phyloP scores from a whole-genome alignment of 2,329 filamentous ascomycete genomes.

The Thielaviopsis cerberus region DNA sequence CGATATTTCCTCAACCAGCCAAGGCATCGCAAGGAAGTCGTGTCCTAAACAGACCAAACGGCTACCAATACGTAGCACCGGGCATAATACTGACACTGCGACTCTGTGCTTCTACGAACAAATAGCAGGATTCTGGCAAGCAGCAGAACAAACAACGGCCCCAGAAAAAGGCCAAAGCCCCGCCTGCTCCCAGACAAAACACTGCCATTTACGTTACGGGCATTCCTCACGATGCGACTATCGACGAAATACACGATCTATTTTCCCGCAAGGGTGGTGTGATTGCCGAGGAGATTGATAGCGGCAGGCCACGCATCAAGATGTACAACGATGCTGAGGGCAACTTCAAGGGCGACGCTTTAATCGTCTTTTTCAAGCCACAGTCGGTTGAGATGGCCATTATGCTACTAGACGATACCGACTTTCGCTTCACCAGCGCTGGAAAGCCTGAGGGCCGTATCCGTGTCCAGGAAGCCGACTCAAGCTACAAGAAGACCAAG shows the following conservation, averaged over 20 bases:
- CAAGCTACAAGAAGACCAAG: conserved; percentile 76
- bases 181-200: conserved; percentile 45
- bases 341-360: conserved; percentile 78
- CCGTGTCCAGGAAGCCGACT: conserved; percentile 67
- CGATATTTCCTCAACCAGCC: not conserved
- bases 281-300: conserved; percentile 86
- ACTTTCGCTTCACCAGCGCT: conserved; percentile 48
- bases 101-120: conserved; percentile 4
- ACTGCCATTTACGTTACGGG: conserved; percentile 85
- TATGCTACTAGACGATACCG: conserved; percentile 60
- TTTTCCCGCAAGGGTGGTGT: conserved; percentile 77
- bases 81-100: conserved; percentile 10
- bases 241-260: conserved; percentile 61
- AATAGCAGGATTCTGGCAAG: conserved; percentile 7
- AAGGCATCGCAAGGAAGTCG: not conserved
- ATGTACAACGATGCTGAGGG: conserved; percentile 71
- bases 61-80: conserved; percentile 2
- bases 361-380: conserved; percentile 86
- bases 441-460: conserved; percentile 46
- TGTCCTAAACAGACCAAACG: not conserved
- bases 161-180: conserved; percentile 29
- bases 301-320: conserved; percentile 73
- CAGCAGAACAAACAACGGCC: conserved; percentile 17
- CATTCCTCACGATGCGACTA: conserved; percentile 59
- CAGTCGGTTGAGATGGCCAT: conserved; percentile 81